Conservation (phyloP, 176 grass and related monocot species). For the Sorghum bicolor region Sorghum_bicolor_NCBIv3 NC_012876.2:3867001-3867500, state of each 20-base stretch:
- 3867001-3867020: slow-evolving; percentile 68
- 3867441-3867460: background rate
- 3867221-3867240: slow-evolving; percentile 59
- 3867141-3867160: background rate
- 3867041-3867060: background rate
- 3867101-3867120: background rate
- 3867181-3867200: background rate
- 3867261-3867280: slow-evolving; percentile 59
- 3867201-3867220: slow-evolving; percentile 55
- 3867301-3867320: slow-evolving; percentile 72
- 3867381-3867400: slow-evolving; percentile 87
- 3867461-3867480: slow-evolving; percentile 7
- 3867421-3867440: slow-evolving; percentile 38
- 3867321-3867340: slow-evolving; percentile 68
- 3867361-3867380: slow-evolving; percentile 74
- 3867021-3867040: slow-evolving; percentile 31
- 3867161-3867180: background rate
- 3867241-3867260: slow-evolving; percentile 79
- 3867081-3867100: background rate
- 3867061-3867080: background rate
- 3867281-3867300: slow-evolving; percentile 82
- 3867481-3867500: background rate
- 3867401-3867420: slow-evolving; percentile 62
- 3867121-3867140: background rate
- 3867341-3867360: slow-evolving; percentile 64